A percentile compares a stretch with the other conserved stretches of the same genome.
Evolutionary conservation across 257 asterid species (phyloP).

Genomic region (Rubia yunnanensis): DNA sequence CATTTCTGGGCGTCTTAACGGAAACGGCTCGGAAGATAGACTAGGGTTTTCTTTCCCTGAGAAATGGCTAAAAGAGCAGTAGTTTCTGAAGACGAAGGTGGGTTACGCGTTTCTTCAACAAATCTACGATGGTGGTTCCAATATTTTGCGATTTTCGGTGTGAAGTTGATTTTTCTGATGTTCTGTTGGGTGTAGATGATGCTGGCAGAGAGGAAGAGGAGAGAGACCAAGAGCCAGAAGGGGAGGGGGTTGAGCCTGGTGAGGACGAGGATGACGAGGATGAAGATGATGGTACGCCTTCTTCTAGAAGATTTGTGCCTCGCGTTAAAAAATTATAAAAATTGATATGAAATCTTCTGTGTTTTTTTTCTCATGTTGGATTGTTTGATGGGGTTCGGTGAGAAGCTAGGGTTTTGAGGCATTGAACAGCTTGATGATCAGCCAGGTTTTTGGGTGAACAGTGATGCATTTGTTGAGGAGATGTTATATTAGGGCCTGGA

Average conservation of each 20-base stretch:
- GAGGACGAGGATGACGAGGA: conserved; percentile 80
- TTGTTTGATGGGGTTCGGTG: not conserved
- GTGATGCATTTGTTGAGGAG: not conserved
- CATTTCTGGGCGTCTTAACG: not conserved
- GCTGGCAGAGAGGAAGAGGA: conserved; percentile 59
- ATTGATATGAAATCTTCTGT: too few species aligned
- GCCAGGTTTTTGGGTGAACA: not conserved
- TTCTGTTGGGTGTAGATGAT: conserved; percentile 40
- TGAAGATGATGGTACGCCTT: conserved; percentile 67
- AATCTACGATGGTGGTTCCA: not conserved
- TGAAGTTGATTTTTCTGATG: not conserved
- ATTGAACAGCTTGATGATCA: not conserved
- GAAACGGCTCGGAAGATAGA: not conserved
- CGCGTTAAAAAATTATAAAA: not conserved
- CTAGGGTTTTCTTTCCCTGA: conserved; percentile 36
- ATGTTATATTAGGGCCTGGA: not conserved
- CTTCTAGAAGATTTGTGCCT: not conserved
- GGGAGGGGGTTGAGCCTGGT: conserved; percentile 35
- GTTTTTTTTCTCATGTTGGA: not conserved
- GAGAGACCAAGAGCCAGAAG: conserved; percentile 53
- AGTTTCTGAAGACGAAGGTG: conserved; percentile 84
- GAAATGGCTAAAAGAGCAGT: conserved; percentile 59
- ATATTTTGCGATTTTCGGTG: not conserved
- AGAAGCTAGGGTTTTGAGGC: conserved; percentile 2
- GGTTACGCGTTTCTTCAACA: not conserved